Evolutionary conservation across 2,329 filamentous ascomycete genomes (phyloP).

Genomic region (Tetracladium maxilliforme): DNA sequence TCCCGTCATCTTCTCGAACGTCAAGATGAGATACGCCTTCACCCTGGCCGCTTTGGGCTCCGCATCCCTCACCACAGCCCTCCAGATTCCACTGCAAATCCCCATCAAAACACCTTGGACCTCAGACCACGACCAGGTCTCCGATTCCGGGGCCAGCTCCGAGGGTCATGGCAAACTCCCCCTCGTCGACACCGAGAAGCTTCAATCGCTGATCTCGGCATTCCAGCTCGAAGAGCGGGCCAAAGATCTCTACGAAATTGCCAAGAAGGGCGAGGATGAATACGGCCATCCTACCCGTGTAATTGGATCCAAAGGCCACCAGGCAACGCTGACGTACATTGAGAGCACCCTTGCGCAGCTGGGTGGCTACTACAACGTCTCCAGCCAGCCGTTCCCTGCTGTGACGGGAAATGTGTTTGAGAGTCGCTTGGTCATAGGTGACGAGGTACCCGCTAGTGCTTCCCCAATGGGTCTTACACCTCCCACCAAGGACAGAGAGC

Average conservation of each 20-base stretch:
- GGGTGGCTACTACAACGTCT: conserved; percentile 44
- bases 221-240: conserved; percentile 43
- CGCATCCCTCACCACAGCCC: no score
- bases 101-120: no score
- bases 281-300: conserved; percentile 57
- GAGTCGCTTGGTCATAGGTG: conserved; percentile 39
- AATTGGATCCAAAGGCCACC: conserved; percentile 52
- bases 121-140: conserved; percentile 26
- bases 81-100: no score
- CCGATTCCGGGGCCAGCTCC: conserved; percentile 37
- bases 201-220: conserved; percentile 40
- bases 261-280: conserved; percentile 40
- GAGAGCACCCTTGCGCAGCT: conserved; percentile 35
- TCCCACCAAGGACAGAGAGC: conserved; percentile 41
- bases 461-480: conserved; percentile 52
- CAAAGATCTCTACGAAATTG: conserved; percentile 45
- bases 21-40: no score
- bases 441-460: conserved; percentile 32
- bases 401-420: conserved; percentile 44
- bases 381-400: conserved; percentile 49
- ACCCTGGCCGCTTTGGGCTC: no score
- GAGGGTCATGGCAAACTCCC: conserved; percentile 21
- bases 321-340: conserved; percentile 50
- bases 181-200: conserved; percentile 34
- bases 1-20: no score